phyloP scores from a whole-genome alignment of 345 rosid species.

The Clarkia xantiana region DNA sequence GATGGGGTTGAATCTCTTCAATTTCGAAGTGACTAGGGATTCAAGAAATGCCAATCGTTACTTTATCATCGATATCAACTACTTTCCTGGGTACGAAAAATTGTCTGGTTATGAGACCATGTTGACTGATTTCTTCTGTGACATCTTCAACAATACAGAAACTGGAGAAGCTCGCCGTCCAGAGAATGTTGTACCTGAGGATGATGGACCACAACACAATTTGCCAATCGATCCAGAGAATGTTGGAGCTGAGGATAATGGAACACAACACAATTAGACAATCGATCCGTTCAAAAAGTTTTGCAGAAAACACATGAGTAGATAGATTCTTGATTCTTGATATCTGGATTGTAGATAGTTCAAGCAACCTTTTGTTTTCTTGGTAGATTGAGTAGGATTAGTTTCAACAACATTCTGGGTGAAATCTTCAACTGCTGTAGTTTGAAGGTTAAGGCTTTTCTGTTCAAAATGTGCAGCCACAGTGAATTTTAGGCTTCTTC shows the following conservation, averaged over 20 bases:
- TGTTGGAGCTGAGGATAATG: no score
- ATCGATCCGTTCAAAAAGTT: background rate
- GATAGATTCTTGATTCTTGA: no score
- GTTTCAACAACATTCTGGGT: background rate
- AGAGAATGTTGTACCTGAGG: slow-evolving; percentile 7
- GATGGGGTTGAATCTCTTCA: slow-evolving; percentile 36
- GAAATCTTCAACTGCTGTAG: slow-evolving; percentile 5
- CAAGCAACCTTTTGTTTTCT: no score
- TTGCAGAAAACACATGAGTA: slow-evolving; percentile 1
- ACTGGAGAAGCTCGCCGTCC: slow-evolving; percentile 3
- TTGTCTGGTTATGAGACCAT: slow-evolving; percentile 39
- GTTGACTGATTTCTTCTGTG: slow-evolving; percentile 38
- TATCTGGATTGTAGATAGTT: no score
- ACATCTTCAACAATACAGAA: slow-evolving; percentile 15
- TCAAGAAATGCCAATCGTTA: slow-evolving; percentile 29
- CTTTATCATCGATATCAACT: slow-evolving; percentile 49
- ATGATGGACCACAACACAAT: slow-evolving; percentile 1
- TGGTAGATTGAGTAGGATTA: slow-evolving; percentile 4
- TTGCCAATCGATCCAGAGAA: no score
- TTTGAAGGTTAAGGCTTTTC: background rate
- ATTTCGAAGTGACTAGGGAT: slow-evolving; percentile 54
- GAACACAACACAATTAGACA: no score
- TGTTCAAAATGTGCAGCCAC: background rate
- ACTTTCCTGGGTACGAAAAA: slow-evolving; percentile 55
- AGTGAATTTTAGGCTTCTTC: background rate